Evolutionary conservation across 179 eudicot species (phyloP), one percentile per base, ranked within the genome.

Genomic region (Beta macrorhiza): DNA sequence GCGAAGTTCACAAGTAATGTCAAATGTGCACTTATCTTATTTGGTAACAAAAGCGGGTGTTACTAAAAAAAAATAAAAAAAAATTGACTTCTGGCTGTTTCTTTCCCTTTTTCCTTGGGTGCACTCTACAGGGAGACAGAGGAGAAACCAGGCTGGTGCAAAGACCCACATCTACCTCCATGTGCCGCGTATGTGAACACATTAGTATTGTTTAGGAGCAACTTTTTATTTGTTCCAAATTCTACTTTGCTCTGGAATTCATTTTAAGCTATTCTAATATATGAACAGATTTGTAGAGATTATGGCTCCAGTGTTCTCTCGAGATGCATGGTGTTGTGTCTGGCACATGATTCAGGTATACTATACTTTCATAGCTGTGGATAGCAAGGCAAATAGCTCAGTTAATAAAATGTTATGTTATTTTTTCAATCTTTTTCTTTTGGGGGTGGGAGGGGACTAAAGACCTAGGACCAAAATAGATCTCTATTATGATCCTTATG

Each of bases 271-370:
- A 13, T 83, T 14, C 49, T 51, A 29, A 11, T 74, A 44, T 47
- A 10, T 79, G 69, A 62, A 80, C 89, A 90, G 93, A 69, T 90
- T 90, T 74, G 84, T 90, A 59, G 93, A 90, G 82, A 90, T 90
- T 51, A 90, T 90, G 93, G 93, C 90, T 64, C 93, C 93, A 0
- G 93, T 89, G 9, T 90, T 89, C 79, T 90, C 93, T 29, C 80
- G 90, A 56, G 83, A 82, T 51, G 86, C 93, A 67, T 90, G 92
- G 92, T 84, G 86, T 14, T 90, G 92, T 78, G 90, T 87, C 4
- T 90, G 92, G 92, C 88, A 86, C 68, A 87, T 89, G 91, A 80
- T 90, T 80, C 90, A 90, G 89, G 92, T 90, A 85, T 62, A 56
- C 45, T 25, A 25, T 70, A 2, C 51, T 59, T 5, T 19, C 53